Evolutionary conservation across 2,329 filamentous ascomycete species (phyloP), one percentile per base, ranked within the genome.

Genomic region (Xylariaceae sp.): DNA sequence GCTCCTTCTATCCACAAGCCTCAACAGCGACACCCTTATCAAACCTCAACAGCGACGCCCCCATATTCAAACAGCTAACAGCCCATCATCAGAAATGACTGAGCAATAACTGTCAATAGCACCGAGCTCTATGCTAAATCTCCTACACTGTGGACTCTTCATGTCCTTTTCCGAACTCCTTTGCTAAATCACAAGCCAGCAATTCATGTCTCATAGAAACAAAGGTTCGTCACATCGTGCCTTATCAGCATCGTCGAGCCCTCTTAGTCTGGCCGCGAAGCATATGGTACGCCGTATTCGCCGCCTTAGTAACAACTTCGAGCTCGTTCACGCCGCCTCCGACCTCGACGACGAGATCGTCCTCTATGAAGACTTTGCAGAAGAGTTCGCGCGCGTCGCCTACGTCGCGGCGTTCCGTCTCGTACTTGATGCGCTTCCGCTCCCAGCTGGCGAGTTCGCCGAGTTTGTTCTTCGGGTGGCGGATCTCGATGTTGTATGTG

Each of bases 381-480:
- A 30, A 30, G 23, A 30, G 23, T 30, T 30, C 23, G 23, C 23
- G 23, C 23, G 23, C 58, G 1, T 62, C 64, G 23, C 58, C 70
- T 4, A 69, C 69, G 1, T 64, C 65, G 0, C 63, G 53, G 2
- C 67, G 62, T 13, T 74, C 72, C 17, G 77, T 66, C 5, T 72
- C 69, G 70, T 91, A 92, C 39, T 74, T 71, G 0, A 90, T 80
- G 34, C 70, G 78, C 57, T 80, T 73, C 1, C 57, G 65, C 0
- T 53, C 42, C 51, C 47, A 72, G 2, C 76, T 79, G 0, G 84
- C 84, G 37, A 88, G 65, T 50, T 79, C 74, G 0, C 88, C 86
- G 7, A 95, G 73, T 59, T 85, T 78, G 70, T 90, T 86, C 72
- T 90, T 92, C 0, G 85, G 85, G 61, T 88, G 84, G 62, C 77